Percentiles rank a stretch among this genome's conserved stretches.
These are phyloP conservation scores for Neopestalotiopsis sp. DNA, from an alignment of 2,329 filamentous ascomycete species.

Conservation along the genomic window DNA sequence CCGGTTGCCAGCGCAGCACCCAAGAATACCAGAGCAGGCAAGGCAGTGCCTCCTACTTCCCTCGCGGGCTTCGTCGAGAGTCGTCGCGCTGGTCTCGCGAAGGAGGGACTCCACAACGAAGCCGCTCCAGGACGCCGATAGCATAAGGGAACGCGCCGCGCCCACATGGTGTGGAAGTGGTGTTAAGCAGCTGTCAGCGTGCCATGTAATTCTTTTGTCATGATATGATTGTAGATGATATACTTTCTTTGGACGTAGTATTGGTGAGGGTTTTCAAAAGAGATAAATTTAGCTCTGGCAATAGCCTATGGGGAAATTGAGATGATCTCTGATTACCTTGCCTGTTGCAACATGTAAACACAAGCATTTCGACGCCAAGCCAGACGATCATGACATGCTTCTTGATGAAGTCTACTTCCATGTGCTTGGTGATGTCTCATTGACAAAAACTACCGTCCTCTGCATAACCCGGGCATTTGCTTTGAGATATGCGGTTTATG, in stretches of 20 bases:
- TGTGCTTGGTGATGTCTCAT: too few species aligned
- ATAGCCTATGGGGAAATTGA: neutral
- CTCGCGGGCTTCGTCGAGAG: neutral
- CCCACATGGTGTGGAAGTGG: neutral
- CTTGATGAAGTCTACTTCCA: too few species aligned
- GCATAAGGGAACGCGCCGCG: neutral
- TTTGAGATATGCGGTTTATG: too few species aligned
- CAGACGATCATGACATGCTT: too few species aligned
- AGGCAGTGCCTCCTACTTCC: too few species aligned
- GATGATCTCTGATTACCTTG: neutral
- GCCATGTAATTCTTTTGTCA: too few species aligned
- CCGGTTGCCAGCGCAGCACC: too few species aligned
- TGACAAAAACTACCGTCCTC: too few species aligned
- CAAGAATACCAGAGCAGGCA: too few species aligned
- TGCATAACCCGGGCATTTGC: too few species aligned
- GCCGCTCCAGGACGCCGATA: neutral
- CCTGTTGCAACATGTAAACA: too few species aligned
- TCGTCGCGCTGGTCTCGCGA: neutral
- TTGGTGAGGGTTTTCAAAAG: neutral
- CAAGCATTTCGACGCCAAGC: too few species aligned
- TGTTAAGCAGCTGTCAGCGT: neutral
- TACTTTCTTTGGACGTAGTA: neutral
- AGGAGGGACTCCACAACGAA: neutral
- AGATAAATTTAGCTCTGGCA: neutral
- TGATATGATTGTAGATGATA: neutral